These are phyloP conservation scores for Echeveria elegans DNA, from an alignment of 164 flowering plant genomes.

Conservation along the genomic window DNA sequence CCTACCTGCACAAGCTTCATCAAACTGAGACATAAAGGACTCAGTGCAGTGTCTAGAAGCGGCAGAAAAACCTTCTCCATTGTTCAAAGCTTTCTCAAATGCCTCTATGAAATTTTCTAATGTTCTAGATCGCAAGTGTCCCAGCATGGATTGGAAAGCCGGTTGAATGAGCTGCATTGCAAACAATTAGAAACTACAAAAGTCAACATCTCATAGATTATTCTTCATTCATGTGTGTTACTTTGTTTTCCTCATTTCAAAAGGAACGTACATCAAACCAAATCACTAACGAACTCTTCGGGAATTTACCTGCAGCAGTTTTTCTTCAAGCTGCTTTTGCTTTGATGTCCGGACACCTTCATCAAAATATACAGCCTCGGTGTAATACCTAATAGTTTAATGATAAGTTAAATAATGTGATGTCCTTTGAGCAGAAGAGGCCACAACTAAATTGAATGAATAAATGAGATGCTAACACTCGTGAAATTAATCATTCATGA, in stretches of 20 bases:
- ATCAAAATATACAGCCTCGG: constrained; percentile 77
- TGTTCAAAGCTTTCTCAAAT: constrained; percentile 64
- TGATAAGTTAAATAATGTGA: constrained; percentile 5
- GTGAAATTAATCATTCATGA: background rate
- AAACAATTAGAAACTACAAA: constrained; percentile 10
- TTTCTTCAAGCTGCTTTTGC: constrained; percentile 67
- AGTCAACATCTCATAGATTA: background rate
- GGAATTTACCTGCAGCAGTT: constrained; percentile 59
- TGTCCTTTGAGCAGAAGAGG: background rate
- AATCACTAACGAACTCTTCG: background rate
- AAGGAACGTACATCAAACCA: background rate
- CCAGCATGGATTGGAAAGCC: constrained; percentile 65
- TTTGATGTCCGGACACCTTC: constrained; percentile 81
- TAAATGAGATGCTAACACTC: background rate
- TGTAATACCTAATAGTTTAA: constrained; percentile 54
- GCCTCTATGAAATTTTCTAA: constrained; percentile 65
- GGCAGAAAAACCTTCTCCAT: constrained; percentile 62
- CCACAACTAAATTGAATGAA: background rate
- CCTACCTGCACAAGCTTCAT: constrained; percentile 69
- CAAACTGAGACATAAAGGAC: constrained; percentile 48
- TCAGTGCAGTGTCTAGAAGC: constrained; percentile 51
- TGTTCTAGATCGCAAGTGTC: constrained; percentile 64
- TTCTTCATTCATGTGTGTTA: background rate
- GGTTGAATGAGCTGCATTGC: constrained; percentile 68
- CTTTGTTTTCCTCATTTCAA: background rate